Base-by-base conservation (phyloP, 768 basidiomycete species). In the Amanita rubescens region DNA sequence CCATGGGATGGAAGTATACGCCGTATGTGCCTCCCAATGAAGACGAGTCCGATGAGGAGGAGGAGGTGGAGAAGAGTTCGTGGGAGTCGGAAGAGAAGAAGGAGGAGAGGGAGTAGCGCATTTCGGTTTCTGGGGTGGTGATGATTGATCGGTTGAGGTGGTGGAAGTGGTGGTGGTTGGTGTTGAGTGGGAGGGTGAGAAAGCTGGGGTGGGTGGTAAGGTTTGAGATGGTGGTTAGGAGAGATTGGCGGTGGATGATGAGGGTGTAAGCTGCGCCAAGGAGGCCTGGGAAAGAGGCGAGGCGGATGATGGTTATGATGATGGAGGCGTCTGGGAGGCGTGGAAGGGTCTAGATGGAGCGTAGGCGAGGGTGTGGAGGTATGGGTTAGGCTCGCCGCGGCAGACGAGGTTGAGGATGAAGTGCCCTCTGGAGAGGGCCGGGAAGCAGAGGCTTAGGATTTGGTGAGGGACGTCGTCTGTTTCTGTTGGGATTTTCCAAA, bases 371-470 rank as follows among this genome's bases (percentile, higher is more conserved):
- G 22, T 51, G 24, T 51, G 54, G 20, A 59, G 55, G 0, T 62
- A 57, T 0, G 75, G 74, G 57, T 73, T 75, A 25, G 74, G 75
- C 56, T 79, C 74, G 3, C 67, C 66, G 8, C 74, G 66, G 53
- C 72, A 72, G 15, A 32, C 37, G 25, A 53, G n/a, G 19, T 19
- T 14, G 30, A 33, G 24, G 17, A 55, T 27, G 38, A 39, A 27
- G 32, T 41, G 33, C 6, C 34, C 34, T 3, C 20, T 10, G 22
- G 34, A 45, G 1, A 42, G 10, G 17, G 24, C 15, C 1, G 52
- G 44, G 6, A 46, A 9, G 6, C 20, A 53, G 44, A 58, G 58
- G 25, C 37, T 27, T 14, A 59, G 0, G 11, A 49, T 55, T 27
- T 55, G 38, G 4, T 32, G 33, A 8, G 60, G 56, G 3, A 51